Percentiles rank a stretch among this genome's conserved stretches.
phyloP scores from a whole-genome alignment of 805 yeast species.

The Kodamaea neixiangensis region DNA sequence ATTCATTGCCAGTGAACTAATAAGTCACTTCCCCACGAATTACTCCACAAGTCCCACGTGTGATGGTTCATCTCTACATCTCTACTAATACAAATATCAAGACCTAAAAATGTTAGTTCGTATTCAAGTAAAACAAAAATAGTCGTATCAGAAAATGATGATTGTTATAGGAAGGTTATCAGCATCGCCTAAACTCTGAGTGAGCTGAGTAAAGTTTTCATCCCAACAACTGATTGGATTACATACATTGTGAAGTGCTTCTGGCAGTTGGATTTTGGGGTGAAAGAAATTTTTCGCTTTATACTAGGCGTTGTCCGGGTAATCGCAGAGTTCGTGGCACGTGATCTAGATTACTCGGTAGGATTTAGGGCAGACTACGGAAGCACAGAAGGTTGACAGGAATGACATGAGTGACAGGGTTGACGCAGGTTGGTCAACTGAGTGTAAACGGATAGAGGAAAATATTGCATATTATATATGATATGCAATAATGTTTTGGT shows the following conservation, averaged over 20 bases:
- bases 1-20: background rate
- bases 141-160: conserved; percentile 22
- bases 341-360: too few relatives aligned
- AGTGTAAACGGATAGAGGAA: too few relatives aligned
- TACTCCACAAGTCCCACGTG: background rate
- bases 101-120: background rate
- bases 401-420: too few relatives aligned
- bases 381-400: too few relatives aligned
- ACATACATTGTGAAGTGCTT: conserved; percentile 9
- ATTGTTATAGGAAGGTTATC: conserved; percentile 52
- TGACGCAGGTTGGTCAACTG: too few relatives aligned
- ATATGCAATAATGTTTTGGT: too few relatives aligned
- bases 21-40: background rate
- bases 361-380: too few relatives aligned
- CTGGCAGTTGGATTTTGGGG: background rate
- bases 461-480: too few relatives aligned
- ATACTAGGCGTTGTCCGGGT: too few relatives aligned
- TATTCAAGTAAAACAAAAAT: background rate
- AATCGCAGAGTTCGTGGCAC: too few relatives aligned
- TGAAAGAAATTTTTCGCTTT: background rate
- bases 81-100: background rate
- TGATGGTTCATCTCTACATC: background rate
- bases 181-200: conserved; percentile 53
- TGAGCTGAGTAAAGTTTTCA: conserved; percentile 61
- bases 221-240: conserved; percentile 33